Evolutionary conservation across 768 basidiomycete species (phyloP), one percentile per base, ranked within the genome.

Genomic region (Pisolithus sp.): DNA sequence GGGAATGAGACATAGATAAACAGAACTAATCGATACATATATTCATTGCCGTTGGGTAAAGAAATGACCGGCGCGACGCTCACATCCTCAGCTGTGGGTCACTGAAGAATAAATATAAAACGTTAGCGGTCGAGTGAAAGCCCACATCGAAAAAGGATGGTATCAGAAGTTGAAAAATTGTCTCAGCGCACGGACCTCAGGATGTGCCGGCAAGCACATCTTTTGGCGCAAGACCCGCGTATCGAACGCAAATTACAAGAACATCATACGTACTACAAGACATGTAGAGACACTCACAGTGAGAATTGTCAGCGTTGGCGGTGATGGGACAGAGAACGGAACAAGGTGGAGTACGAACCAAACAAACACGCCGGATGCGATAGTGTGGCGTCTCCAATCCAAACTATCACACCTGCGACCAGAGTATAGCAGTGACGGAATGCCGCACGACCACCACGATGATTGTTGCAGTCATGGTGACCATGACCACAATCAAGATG

Each of bases 181-280:
- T 89, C 86, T 88, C 87, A 89, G 78, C 68, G 63, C 76, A 73
- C 68, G 68, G 62, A 60, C 74, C 79, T 76, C 85, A 85, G 85
- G 80, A 75, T 71, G 73, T 65, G 79, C 83, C 73, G 86, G 87
- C 87, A 74, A 75, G 82, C 79, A 75, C 71, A 71, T 81, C 85
- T 78, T 88, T 86, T 85, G 80, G 76, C 72, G 59, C 76, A 74
- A 72, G 74, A 73, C 65, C 64, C 67, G 69, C 65, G 73, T 65
- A 71, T 89, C 87, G 85, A 89, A 89, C 87, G 87, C 87, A 89
- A 89, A 89, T 89, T 89, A 89, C 87, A 72, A 75, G 58, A n/a
- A 72, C 85, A 88, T 87, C 76, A 71, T 78, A 68, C 60, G 52
- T 41, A 53, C 52, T 46, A 9, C 24, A 23, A 58, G 37, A 20